A percentile compares a stretch with the other conserved stretches of the same genome.
phyloP scores from a whole-genome alignment of 2,329 filamentous ascomycete species.

The Chaetoscypha palmicola region DNA sequence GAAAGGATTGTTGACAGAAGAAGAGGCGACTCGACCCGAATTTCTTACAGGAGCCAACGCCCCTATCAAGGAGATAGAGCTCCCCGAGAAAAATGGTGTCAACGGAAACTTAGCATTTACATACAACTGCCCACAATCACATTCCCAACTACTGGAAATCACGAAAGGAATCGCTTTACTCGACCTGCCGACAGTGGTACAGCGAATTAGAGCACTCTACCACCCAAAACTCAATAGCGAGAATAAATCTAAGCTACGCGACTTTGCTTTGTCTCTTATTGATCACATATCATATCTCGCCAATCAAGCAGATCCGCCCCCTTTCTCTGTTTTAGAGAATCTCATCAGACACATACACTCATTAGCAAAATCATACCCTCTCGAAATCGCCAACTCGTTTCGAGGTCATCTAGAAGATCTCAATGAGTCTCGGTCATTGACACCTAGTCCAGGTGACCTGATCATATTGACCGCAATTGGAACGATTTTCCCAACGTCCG shows the following conservation, averaged over 20 bases:
- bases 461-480: slow-evolving; percentile 76
- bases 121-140: slow-evolving; percentile 75
- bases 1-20: slow-evolving; percentile 56
- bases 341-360: slow-evolving; percentile 89
- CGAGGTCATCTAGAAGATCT: slow-evolving; percentile 62
- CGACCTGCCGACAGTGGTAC: slow-evolving; percentile 71
- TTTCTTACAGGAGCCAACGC: slow-evolving; percentile 42
- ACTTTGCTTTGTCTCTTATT: slow-evolving; percentile 60
- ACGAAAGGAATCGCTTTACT: slow-evolving; percentile 53
- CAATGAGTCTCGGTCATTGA: slow-evolving; percentile 40
- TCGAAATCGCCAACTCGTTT: slow-evolving; percentile 71
- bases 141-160: slow-evolving; percentile 64
- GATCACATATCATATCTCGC: slow-evolving; percentile 51
- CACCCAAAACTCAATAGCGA: slow-evolving; percentile 77
- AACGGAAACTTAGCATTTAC: slow-evolving; percentile 67
- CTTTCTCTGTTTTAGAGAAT: slow-evolving; percentile 67
- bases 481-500: slow-evolving; percentile 85
- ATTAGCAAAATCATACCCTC: slow-evolving; percentile 75
- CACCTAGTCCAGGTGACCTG: slow-evolving; percentile 62
- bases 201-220: slow-evolving; percentile 85
- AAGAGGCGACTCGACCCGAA: slow-evolving; percentile 47
- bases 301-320: slow-evolving; percentile 37
- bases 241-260: slow-evolving; percentile 75
- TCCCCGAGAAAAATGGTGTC: slow-evolving; percentile 26
- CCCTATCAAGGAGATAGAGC: slow-evolving; percentile 37